Evolutionary conservation across 331 rosid genomes (phyloP).

Genomic region (Pyracantha coccinea): DNA sequence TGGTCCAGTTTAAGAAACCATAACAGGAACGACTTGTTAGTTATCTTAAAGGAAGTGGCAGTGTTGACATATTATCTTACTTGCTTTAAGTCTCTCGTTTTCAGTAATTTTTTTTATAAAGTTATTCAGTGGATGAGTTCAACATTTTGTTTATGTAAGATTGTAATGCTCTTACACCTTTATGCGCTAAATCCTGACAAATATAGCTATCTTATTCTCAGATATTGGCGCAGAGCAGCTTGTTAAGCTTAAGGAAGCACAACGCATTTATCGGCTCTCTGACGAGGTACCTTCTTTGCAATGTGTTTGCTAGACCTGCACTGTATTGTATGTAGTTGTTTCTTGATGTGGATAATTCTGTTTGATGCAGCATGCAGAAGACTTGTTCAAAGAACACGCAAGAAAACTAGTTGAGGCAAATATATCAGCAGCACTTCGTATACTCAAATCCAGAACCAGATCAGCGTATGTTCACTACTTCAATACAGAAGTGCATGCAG

Average conservation of each 20-base stretch:
- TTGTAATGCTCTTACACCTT: not conserved
- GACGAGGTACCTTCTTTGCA: conserved; percentile 60
- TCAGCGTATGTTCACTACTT: conserved; percentile 46
- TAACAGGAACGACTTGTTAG: not conserved
- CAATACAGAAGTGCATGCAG: not conserved
- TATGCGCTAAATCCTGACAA: conserved; percentile 7
- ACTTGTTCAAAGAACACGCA: conserved; percentile 62
- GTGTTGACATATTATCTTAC: not conserved
- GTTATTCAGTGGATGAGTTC: not conserved
- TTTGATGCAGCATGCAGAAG: conserved; percentile 64
- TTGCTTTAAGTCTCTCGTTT: not conserved
- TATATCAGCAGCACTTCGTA: conserved; percentile 50
- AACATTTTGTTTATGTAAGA: not conserved
- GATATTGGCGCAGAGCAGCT: conserved; percentile 59
- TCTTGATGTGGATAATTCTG: conserved; percentile 16
- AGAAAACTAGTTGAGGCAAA: conserved; percentile 79
- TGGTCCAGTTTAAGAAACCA: not conserved
- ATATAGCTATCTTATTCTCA: conserved; percentile 18
- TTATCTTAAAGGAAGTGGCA: not conserved
- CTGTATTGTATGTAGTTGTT: not conserved
- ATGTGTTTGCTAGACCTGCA: not conserved
- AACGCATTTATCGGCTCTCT: conserved; percentile 50
- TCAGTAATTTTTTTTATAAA: not conserved
- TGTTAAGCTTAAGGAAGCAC: conserved; percentile 68
- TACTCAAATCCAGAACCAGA: conserved; percentile 78